These are phyloP conservation scores for Phallus indusiatus DNA, from an alignment of 768 basidiomycete species.

Conservation along the genomic window DNA sequence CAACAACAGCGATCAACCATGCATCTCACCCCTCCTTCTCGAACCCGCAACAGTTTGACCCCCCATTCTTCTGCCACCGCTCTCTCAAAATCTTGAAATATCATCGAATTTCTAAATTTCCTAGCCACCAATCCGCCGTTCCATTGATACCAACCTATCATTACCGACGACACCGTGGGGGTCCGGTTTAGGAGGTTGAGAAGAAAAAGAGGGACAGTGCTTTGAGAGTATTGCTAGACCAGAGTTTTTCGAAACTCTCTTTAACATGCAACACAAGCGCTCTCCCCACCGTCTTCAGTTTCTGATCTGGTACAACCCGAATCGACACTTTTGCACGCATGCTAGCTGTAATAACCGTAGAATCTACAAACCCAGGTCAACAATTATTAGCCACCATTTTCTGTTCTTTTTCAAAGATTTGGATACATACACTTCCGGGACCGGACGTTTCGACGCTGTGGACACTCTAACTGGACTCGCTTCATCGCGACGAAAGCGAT, in stretches of 20 bases:
- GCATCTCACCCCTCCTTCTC: conserved; percentile 80
- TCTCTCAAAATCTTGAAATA: conserved; percentile 79
- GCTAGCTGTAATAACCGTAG: conserved; percentile 80
- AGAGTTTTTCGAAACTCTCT: conserved; percentile 45
- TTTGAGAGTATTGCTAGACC: conserved; percentile 63
- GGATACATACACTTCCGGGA: conserved; percentile 60
- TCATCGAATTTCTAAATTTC: conserved; percentile 71
- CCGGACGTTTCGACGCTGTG: conserved; percentile 81
- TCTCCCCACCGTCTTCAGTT: conserved; percentile 56
- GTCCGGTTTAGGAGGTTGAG: background rate
- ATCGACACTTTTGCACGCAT: conserved; percentile 83
- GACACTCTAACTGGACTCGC: conserved; percentile 83
- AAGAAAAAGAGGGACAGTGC: conserved; percentile 38
- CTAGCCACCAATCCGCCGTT: conserved; percentile 94
- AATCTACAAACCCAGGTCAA: conserved; percentile 33
- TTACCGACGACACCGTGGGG: no score
- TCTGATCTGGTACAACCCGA: conserved; percentile 92
- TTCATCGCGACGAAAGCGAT: conserved; percentile 71
- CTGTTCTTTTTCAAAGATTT: no score
- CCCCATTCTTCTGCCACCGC: conserved; percentile 87
- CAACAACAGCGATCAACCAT: no score
- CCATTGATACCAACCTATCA: conserved; percentile 67
- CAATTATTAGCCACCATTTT: background rate
- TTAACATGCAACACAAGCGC: conserved; percentile 51
- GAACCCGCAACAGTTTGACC: conserved; percentile 71